Evolutionary conservation across 306 rosid genomes (phyloP).

Genomic region (Prunus mira): DNA sequence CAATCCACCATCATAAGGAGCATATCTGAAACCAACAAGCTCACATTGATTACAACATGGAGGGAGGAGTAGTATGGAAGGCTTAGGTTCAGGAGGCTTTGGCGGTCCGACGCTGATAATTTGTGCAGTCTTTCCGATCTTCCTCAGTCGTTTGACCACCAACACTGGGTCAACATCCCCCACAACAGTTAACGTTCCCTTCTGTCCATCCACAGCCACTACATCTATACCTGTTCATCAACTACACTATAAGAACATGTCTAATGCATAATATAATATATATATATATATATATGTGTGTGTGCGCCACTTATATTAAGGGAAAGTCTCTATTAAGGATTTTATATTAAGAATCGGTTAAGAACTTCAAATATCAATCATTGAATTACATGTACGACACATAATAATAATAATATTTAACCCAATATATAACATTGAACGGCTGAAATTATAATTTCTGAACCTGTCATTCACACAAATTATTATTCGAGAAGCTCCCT

Average conservation of each 20-base stretch:
- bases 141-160: not conserved
- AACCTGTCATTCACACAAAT: too few species aligned
- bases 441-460: too few species aligned
- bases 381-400: too few species aligned
- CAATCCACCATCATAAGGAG: not conserved
- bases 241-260: not conserved
- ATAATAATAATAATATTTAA: too few species aligned
- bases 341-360: too few species aligned
- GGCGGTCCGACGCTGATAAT: constrained; percentile 5
- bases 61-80: not conserved
- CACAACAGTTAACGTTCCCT: not conserved
- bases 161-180: constrained; percentile 5
- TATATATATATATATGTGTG: not conserved
- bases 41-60: not conserved
- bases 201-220: not conserved
- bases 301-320: too few species aligned
- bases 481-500: too few species aligned
- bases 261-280: not conserved
- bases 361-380: too few species aligned
- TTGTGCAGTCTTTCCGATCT: not conserved
- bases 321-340: too few species aligned
- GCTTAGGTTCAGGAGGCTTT: not conserved
- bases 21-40: not conserved
- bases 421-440: too few species aligned
- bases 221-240: not conserved